Percentiles rank a stretch among this genome's conserved stretches.
Conservation (phyloP, 2,329 filamentous ascomycete species). For the Fusarium tupiense region DNA sequence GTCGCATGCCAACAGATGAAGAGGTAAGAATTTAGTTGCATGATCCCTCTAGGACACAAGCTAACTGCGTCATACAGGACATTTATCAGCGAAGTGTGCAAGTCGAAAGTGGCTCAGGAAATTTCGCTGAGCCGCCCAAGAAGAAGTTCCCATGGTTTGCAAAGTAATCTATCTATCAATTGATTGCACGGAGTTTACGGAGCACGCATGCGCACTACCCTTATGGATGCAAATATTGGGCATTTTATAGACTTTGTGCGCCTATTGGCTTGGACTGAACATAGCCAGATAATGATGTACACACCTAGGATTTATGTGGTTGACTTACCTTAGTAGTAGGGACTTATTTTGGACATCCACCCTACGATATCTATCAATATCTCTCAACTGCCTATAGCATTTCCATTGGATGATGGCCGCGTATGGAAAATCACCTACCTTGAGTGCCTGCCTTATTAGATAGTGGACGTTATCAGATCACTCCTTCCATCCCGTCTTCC, state of each 20-base stretch:
- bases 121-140: constrained; percentile 60
- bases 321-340: background rate
- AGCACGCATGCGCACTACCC: constrained; percentile 20
- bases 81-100: constrained; percentile 71
- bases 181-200: constrained; percentile 42
- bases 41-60: background rate
- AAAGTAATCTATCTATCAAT: constrained; percentile 51
- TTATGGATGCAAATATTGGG: constrained; percentile 21
- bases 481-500: background rate
- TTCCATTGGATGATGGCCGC: background rate
- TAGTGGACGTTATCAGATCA: background rate
- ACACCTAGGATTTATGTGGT: constrained; percentile 7
- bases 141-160: constrained; percentile 76
- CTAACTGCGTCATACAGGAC: constrained; percentile 58
- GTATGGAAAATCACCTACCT: background rate
- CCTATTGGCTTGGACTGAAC: constrained; percentile 16
- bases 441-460: background rate
- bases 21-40: constrained; percentile 71
- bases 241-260: constrained; percentile 36
- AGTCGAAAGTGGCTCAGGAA: constrained; percentile 62
- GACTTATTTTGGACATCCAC: constrained; percentile 21
- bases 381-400: background rate
- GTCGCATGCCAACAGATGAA: constrained; percentile 83
- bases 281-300: constrained; percentile 9
- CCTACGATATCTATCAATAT: background rate